Conservation (phyloP, 345 rosid species). For the Noccaea bulbosa region DNA sequence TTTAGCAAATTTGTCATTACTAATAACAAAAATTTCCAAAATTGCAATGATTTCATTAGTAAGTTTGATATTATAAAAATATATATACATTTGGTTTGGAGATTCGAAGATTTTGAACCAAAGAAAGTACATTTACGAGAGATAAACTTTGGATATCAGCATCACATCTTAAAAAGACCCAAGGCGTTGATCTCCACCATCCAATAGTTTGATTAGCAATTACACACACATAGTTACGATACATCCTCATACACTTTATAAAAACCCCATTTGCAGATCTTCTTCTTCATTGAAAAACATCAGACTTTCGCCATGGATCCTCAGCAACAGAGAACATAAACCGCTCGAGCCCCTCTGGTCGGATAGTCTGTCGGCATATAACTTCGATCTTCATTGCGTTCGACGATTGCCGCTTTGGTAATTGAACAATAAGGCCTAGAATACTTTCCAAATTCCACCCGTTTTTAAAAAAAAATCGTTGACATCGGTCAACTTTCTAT, state of each 20-base stretch:
- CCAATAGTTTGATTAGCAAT: neutral
- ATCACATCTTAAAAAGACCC: neutral
- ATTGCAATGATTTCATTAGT: too few relatives aligned
- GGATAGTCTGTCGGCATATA: conserved; percentile 41
- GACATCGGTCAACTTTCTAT: too few relatives aligned
- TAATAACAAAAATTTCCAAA: too few relatives aligned
- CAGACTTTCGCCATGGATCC: conserved; percentile 54
- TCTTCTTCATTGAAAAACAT: neutral
- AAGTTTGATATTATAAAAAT: too few relatives aligned
- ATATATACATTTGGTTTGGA: too few relatives aligned
- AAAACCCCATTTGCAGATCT: neutral
- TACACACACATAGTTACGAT: neutral
- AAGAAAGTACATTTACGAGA: neutral
- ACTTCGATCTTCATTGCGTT: conserved; percentile 45
- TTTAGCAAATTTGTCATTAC: too few relatives aligned
- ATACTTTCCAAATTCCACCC: too few relatives aligned
- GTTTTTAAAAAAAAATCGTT: too few relatives aligned
- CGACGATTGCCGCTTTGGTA: conserved; percentile 53
- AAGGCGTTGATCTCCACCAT: conserved; percentile 4
- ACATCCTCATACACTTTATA: neutral
- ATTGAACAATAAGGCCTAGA: neutral
- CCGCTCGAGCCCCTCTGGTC: conserved; percentile 35
- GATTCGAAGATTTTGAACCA: too few relatives aligned
- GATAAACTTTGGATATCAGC: neutral
- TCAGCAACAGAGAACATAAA: conserved; percentile 46